A percentile compares a stretch with the other conserved stretches of the same genome.
Evolutionary conservation across 495 filamentous ascomycete species (phyloP).

Genomic region (Hyaloscypha variabilis): DNA sequence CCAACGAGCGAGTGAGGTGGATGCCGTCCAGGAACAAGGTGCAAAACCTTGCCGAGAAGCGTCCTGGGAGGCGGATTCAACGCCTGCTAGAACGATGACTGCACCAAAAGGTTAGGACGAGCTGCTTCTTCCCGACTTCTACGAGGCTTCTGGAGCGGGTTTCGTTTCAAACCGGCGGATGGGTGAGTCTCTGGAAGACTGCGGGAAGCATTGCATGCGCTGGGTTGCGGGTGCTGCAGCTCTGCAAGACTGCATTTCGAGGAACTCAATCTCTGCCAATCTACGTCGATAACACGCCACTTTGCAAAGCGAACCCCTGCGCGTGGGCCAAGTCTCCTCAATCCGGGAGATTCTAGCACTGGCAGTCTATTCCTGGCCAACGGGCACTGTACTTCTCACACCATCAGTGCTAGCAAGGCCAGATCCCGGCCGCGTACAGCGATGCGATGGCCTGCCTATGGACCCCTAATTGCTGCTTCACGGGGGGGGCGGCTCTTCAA

Average conservation of each 20-base stretch:
- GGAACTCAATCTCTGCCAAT: neutral
- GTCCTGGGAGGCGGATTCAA: neutral
- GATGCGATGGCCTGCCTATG: neutral
- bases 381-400: neutral
- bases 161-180: neutral
- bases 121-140: neutral
- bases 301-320: neutral
- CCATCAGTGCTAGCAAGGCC: neutral
- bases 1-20: neutral
- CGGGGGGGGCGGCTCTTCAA: neutral
- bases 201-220: neutral
- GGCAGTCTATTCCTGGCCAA: neutral
- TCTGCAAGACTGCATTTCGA: neutral
- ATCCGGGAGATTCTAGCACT: neutral
- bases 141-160: neutral
- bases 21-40: neutral
- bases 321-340: neutral
- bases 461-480: neutral
- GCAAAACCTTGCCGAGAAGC: neutral
- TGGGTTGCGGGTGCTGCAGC: neutral
- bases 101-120: neutral
- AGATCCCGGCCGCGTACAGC: neutral
- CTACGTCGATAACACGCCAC: slow-evolving; percentile 8
- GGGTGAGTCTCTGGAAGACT: neutral
- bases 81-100: too few relatives aligned